These are phyloP conservation scores for Aspergillus sp. DNA, from an alignment of 2,329 filamentous ascomycete species.

Conservation along the genomic window DNA sequence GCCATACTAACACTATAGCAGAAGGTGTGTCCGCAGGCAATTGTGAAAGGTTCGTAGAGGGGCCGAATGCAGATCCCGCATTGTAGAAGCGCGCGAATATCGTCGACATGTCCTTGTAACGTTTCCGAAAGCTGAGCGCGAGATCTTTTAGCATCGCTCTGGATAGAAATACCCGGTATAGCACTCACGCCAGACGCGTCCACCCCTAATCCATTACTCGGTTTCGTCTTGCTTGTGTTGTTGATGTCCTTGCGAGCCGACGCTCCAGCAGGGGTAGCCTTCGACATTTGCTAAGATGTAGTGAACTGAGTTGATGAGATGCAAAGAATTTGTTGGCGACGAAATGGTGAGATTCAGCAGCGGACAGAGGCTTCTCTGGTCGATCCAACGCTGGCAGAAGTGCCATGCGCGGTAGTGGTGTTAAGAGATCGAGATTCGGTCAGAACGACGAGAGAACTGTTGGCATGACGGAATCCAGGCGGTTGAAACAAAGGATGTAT, in stretches of 20 bases:
- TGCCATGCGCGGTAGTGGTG: too few species aligned
- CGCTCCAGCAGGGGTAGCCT: slow-evolving; percentile 9
- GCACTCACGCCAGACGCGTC: slow-evolving; percentile 33
- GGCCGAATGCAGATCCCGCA: slow-evolving; percentile 69
- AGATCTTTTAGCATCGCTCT: slow-evolving; percentile 14
- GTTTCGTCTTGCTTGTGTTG: slow-evolving; percentile 9
- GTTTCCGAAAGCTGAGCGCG: slow-evolving; percentile 38
- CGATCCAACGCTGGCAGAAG: too few species aligned
- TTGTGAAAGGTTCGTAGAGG: slow-evolving; percentile 68
- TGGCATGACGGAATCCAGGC: background rate
- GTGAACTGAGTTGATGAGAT: background rate
- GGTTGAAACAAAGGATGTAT: background rate
- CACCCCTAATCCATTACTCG: slow-evolving; percentile 8
- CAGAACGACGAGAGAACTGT: background rate
- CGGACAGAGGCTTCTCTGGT: background rate
- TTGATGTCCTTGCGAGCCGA: slow-evolving; percentile 8
- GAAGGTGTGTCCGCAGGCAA: slow-evolving; percentile 69
- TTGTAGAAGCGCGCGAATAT: slow-evolving; percentile 60
- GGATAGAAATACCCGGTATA: background rate
- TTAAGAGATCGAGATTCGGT: background rate
- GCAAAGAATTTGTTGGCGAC: background rate
- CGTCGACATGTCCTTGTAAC: slow-evolving; percentile 57
- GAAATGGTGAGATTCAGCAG: background rate
- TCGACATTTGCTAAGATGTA: slow-evolving; percentile 12
- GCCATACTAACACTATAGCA: slow-evolving; percentile 61